phyloP scores from a whole-genome alignment of 805 yeast genomes.

The Tetrapisispora nanseiensis region DNA sequence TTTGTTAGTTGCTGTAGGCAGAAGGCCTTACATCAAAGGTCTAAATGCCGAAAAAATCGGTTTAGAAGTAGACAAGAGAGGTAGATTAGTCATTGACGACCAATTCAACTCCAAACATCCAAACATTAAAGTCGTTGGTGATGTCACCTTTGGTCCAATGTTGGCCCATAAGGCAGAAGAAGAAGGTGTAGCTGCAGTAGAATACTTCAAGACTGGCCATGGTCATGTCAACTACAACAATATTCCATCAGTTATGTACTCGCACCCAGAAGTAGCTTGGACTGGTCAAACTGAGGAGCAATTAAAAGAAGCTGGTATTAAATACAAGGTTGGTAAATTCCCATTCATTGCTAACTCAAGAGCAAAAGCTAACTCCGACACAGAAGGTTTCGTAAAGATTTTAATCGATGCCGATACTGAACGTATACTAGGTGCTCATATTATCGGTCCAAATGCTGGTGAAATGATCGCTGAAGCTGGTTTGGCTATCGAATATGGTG shows the following conservation, averaged over 20 bases:
- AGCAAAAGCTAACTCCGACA: constrained; percentile 95
- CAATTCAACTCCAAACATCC: constrained; percentile 87
- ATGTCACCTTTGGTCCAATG: constrained; percentile 97
- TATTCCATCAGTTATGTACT: constrained; percentile 97
- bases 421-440: constrained; percentile 92
- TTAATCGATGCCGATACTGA: constrained; percentile 95
- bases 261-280: constrained; percentile 99
- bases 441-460: constrained; percentile 97
- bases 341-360: constrained; percentile 98
- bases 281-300: constrained; percentile 95
- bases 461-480: constrained; percentile 99
- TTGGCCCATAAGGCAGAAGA: constrained; percentile 99
- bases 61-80: constrained; percentile 82
- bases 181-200: constrained; percentile 98
- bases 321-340: constrained; percentile 93
- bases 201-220: constrained; percentile 82
- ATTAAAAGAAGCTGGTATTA: constrained; percentile 83
- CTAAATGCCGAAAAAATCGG: constrained; percentile 83
- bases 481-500: constrained; percentile 96
- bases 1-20: constrained; percentile 92
- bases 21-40: constrained; percentile 93
- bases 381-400: constrained; percentile 95
- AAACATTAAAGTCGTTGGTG: constrained; percentile 96
- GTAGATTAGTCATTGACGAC: constrained; percentile 88
- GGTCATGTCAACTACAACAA: constrained; percentile 98